Evolutionary conservation across 2,329 filamentous ascomycete genomes (phyloP).

Genomic region (Knufia fluminis): DNA sequence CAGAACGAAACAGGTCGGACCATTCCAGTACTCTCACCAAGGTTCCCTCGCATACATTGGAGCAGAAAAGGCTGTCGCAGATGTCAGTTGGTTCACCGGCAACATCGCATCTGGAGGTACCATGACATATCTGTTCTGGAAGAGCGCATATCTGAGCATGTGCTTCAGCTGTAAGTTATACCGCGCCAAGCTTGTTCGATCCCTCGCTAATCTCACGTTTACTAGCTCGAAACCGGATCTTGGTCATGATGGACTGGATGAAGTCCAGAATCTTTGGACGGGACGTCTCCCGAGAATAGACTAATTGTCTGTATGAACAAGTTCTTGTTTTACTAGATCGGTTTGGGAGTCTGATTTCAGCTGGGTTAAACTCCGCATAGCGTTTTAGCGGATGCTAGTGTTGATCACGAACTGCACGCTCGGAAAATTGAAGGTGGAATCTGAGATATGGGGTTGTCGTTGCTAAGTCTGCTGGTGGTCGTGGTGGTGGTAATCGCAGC

Average conservation of each 20-base stretch:
- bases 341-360: neutral
- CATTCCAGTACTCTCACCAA: slow-evolving; percentile 98
- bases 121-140: slow-evolving; percentile 97
- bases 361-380: too few relatives aligned
- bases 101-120: slow-evolving; percentile 90
- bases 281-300: slow-evolving; percentile 56
- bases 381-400: too few relatives aligned
- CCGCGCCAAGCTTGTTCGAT: slow-evolving; percentile 13
- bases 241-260: slow-evolving; percentile 89
- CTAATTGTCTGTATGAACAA: neutral
- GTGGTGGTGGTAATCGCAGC: too few relatives aligned
- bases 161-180: slow-evolving; percentile 89
- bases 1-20: slow-evolving; percentile 87
- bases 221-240: slow-evolving; percentile 89
- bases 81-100: slow-evolving; percentile 94
- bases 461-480: too few relatives aligned
- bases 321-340: neutral
- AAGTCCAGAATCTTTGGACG: slow-evolving; percentile 96
- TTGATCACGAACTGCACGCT: too few relatives aligned
- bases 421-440: too few relatives aligned
- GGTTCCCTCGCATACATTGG: slow-evolving; percentile 96
- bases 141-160: slow-evolving; percentile 97
- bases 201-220: slow-evolving; percentile 10
- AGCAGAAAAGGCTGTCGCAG: slow-evolving; percentile 92
- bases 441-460: too few relatives aligned